Evolutionary conservation across 306 rosid species (phyloP).

Genomic region (Ammopiptanthus mongolicus): DNA sequence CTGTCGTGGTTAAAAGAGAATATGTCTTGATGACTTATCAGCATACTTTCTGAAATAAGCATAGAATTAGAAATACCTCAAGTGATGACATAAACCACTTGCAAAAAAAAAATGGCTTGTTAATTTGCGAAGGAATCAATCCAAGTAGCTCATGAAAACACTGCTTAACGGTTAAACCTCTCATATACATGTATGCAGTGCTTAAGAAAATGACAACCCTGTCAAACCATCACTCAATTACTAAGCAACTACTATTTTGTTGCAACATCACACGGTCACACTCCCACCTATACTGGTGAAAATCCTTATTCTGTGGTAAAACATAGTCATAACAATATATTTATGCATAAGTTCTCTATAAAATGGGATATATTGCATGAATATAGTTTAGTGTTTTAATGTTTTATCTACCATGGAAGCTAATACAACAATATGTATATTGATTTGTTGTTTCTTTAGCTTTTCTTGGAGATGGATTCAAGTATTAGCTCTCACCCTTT

Average conservation of each 20-base stretch:
- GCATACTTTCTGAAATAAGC: background rate
- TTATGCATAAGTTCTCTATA: background rate
- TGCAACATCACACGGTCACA: background rate
- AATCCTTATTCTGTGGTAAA: background rate
- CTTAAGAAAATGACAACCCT: slow-evolving; percentile 2
- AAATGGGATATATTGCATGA: background rate
- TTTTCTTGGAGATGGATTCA: slow-evolving; percentile 60
- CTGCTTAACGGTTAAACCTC: background rate
- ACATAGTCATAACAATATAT: background rate
- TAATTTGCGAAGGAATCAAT: background rate
- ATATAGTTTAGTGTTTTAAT: background rate
- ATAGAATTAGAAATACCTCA: background rate
- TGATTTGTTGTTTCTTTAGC: slow-evolving; percentile 30
- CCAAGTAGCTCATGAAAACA: background rate
- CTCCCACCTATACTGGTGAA: background rate
- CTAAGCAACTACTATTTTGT: background rate
- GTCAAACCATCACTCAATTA: background rate
- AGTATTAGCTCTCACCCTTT: slow-evolving; percentile 35
- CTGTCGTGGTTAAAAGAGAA: background rate
- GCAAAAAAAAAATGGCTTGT: background rate
- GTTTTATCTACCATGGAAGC: background rate
- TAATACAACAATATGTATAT: background rate
- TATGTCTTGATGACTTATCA: background rate
- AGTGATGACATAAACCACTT: background rate
- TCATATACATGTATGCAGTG: background rate